Evolutionary conservation across 1,284 basidiomycete species (phyloP).

Genomic region (Crucibulum cyathiforme): DNA sequence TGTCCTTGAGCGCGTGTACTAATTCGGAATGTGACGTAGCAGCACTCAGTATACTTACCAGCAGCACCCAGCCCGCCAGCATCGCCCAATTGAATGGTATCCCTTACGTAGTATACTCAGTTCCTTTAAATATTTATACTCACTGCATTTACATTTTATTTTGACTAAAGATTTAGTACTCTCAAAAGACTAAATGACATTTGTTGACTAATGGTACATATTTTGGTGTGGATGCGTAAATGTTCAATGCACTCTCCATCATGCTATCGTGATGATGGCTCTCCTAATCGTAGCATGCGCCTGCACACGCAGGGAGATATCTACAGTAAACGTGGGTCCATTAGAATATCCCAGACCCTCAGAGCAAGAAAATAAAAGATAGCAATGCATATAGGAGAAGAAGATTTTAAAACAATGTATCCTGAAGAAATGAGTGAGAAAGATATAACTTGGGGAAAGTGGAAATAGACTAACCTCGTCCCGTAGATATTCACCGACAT

Average conservation of each 20-base stretch:
- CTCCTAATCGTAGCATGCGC: conserved; percentile 10
- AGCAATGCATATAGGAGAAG: conserved; percentile 7
- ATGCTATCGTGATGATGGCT: neutral
- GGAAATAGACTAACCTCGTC: conserved; percentile 74
- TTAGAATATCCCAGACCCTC: conserved; percentile 15
- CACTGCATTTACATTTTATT: neutral
- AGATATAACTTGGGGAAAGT: conserved; percentile 9
- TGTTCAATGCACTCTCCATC: neutral
- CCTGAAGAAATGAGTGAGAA: conserved; percentile 44
- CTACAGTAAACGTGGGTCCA: conserved; percentile 9
- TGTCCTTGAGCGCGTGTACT: neutral
- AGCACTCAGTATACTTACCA: no score
- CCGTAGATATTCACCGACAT: conserved; percentile 94
- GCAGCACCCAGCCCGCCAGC: no score
- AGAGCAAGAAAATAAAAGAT: conserved; percentile 17
- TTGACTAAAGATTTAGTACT: neutral
- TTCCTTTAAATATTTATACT: no score
- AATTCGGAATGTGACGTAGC: neutral
- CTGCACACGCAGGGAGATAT: conserved; percentile 9
- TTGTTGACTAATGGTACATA: neutral
- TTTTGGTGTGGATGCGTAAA: neutral
- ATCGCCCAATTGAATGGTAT: no score
- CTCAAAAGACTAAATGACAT: neutral
- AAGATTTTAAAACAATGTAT: conserved; percentile 68
- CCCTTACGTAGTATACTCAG: no score